Evolutionary conservation across 495 filamentous ascomycete species (phyloP), one percentile per base, ranked within the genome.

Genomic region (Podospora didyma): DNA sequence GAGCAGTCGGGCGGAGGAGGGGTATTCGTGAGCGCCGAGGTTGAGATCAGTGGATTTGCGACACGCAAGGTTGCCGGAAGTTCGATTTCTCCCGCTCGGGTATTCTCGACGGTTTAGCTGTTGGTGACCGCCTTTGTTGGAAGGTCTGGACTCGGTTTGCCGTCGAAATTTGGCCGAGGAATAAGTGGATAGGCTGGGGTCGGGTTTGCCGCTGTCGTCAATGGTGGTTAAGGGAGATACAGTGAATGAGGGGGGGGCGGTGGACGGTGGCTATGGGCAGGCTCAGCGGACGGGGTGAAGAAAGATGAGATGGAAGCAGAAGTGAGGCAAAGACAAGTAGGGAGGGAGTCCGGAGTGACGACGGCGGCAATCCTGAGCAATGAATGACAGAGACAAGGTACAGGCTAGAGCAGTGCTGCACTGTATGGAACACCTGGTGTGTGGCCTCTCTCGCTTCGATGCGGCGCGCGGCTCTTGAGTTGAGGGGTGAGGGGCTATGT

Each of bases 361-460:
- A 53, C 44, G 39, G 45, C 45, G 22, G 49, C 35, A 53, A 21
- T 53, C 12, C 19, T 24, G 37, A 34, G 50, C n/a, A 21, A 21
- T 19, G 23, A 20, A 34, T 42, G 35, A 19, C 23, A 22, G 20
- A 37, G 19, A 44, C n/a, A n/a, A 44, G 23, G 23, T 22, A 51
- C 48, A 51, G 39, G 26, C 26, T 31, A 47, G 19, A 47, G 6
- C 21, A 51, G 51, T 12, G 24, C 4, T 46, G 42, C 53, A 56
- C 53, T 56, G 53, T 49, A 56, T 41, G 53, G 45, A 56, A 42
- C 39, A 14, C 39, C 39, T 42, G n/a, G 4, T 31, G 26, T 31
- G 26, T 14, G 39, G 34, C 9, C 1, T 16, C 34, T 16, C 9
- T 7, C 34, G 39, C 9, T 17, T 12, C 39, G 39, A 7, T 42